These are phyloP conservation scores for Cutaneotrichosporon cutaneum DNA, from an alignment of 1,284 basidiomycete species.

Conservation along the genomic window DNA sequence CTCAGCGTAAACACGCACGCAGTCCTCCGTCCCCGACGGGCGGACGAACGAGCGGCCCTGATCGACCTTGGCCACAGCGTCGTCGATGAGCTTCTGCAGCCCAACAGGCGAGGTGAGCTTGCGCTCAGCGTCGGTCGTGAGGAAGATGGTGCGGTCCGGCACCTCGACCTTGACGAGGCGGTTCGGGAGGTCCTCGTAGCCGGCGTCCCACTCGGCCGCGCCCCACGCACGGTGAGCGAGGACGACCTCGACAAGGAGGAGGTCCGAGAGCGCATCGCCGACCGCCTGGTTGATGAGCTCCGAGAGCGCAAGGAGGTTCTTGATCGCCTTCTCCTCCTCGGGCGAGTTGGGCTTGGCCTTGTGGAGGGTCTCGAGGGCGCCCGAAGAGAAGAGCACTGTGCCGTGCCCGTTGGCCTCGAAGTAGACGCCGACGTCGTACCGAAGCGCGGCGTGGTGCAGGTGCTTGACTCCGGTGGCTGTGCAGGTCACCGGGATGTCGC, in stretches of 20 bases:
- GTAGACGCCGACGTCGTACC: constrained; percentile 93
- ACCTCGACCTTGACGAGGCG: constrained; percentile 95
- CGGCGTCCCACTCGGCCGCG: constrained; percentile 85
- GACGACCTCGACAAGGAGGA: constrained; percentile 92
- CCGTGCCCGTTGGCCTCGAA: constrained; percentile 99
- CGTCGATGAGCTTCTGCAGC: constrained; percentile 83
- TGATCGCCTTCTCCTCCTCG: constrained; percentile 73
- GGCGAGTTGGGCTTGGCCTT: constrained; percentile 71
- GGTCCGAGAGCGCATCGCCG: constrained; percentile 93
- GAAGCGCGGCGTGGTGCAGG: constrained; percentile 93
- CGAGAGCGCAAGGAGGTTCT: constrained; percentile 71
- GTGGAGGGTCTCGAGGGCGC: constrained; percentile 64
- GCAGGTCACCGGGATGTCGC: constrained; percentile 79
- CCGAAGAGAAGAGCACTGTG: constrained; percentile 87
- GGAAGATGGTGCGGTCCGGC: constrained; percentile 76
- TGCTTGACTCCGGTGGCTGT: constrained; percentile 98
- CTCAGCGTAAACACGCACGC: constrained; percentile 97
- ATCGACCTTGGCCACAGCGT: constrained; percentile 74
- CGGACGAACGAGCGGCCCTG: constrained; percentile 89
- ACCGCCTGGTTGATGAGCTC: constrained; percentile 97
- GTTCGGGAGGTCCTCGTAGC: constrained; percentile 94
- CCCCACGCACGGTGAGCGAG: constrained; percentile 83
- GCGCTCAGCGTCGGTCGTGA: constrained; percentile 91
- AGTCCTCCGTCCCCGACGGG: constrained; percentile 97
- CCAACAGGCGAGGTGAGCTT: constrained; percentile 75